Base-by-base conservation (phyloP, 2,329 filamentous ascomycete species). In the Epichloe aotearoae region DNA sequence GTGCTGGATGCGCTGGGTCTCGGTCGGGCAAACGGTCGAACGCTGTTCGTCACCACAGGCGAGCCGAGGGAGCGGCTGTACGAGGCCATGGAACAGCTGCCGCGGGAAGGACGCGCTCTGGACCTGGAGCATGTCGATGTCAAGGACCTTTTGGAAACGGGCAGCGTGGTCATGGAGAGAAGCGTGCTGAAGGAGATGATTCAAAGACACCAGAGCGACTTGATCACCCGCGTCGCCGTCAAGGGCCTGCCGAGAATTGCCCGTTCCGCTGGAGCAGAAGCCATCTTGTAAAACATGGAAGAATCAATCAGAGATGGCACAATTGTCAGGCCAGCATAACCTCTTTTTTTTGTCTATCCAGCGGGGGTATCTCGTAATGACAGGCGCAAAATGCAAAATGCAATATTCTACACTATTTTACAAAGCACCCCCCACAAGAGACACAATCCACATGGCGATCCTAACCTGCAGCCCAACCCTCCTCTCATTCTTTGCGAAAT, bases 371-470 rank as follows among this genome's bases (percentile, higher is more conserved):
- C 50, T 51, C 46, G 15, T 45, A 14, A 19, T 45, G 20, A 17
- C 38, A 40, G 34, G 43, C 44, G 36, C 39, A 39, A 37, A 8
- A 53, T 40, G 48, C 20, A 20, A 20, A 20, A 20, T 20, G 20
- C 51, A 51, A 20, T 52, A 17, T 47, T 50, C 10, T 51, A 30
- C 52, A 45, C 36, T 14, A 15, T 41, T 52, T 64, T 71, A 96
- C 63, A 97, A 71, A n/a, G 89, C 89, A 14, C 91, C 91, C 91
- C 91, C 91, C 7, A 95, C 77, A 36, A 88, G 72, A 59, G 82
- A 79, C 5, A 96, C 90, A 67, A 95, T 85, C 88, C 88, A 94
- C 89, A 97, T 95, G 3, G 89, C 88, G 54, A 95, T 67, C 53
- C 88, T 74, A 39, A 98, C 93, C 64, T 88, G 83, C 62, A 94